Percentiles rank a stretch among this genome's conserved stretches.
Conservation (phyloP, 2,329 filamentous ascomycete genomes). For the Diaporthe ilicicola region DNA sequence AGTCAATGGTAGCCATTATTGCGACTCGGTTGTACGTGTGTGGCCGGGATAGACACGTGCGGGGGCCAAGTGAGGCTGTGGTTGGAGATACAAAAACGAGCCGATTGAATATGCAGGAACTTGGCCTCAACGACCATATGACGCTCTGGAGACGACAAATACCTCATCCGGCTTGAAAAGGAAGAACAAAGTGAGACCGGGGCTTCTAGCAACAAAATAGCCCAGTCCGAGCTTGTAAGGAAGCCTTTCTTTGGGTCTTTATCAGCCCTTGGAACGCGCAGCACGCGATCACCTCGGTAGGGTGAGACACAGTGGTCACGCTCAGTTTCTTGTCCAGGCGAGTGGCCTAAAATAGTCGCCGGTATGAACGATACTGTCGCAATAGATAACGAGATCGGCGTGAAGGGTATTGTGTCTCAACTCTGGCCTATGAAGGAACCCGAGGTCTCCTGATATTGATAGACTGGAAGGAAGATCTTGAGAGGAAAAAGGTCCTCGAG, state of each 20-base stretch:
- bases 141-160: neutral
- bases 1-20: slow-evolving; percentile 28
- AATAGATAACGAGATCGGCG: slow-evolving; percentile 21
- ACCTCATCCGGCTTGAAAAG: neutral
- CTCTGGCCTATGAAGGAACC: slow-evolving; percentile 17
- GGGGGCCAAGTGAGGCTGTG: slow-evolving; percentile 8
- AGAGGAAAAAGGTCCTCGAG: neutral
- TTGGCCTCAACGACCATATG: neutral
- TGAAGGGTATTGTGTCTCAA: neutral
- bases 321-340: slow-evolving; percentile 4
- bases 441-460: neutral
- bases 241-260: slow-evolving; percentile 22
- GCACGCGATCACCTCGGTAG: slow-evolving; percentile 30
- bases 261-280: slow-evolving; percentile 27
- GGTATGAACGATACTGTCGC: slow-evolving; percentile 10
- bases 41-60: neutral
- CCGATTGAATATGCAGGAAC: slow-evolving; percentile 7
- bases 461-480: neutral
- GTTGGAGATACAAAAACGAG: neutral
- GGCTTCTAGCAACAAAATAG: slow-evolving; percentile 15
- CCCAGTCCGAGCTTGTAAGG: slow-evolving; percentile 15
- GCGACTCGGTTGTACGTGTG: neutral
- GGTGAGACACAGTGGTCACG: slow-evolving; percentile 31
- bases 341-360: slow-evolving; percentile 15
- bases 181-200: neutral